Percentiles rank a stretch among this genome's conserved stretches.
Conservation (phyloP, 2,329 filamentous ascomycete genomes). For the Fusarium begoniae region DNA sequence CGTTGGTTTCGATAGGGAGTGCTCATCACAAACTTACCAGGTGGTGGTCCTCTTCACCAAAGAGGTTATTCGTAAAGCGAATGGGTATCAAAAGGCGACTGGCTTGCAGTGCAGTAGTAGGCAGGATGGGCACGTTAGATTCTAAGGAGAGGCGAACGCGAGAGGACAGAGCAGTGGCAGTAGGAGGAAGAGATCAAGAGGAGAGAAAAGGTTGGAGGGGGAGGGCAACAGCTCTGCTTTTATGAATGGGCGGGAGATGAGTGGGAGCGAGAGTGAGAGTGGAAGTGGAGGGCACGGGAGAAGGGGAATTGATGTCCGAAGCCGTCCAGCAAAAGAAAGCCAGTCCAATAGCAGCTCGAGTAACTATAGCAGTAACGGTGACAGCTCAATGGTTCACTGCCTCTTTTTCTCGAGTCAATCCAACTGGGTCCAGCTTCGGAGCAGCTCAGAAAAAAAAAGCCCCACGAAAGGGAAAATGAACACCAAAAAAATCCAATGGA, state of each 20-base stretch:
- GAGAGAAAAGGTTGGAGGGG: conserved; percentile 14
- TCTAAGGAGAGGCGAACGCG: conserved; percentile 38
- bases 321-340: conserved; percentile 7
- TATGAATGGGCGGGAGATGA: conserved; percentile 33
- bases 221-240: conserved; percentile 39
- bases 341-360: conserved; percentile 28
- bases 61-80: conserved; percentile 31
- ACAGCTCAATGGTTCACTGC: conserved; percentile 18
- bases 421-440: conserved; percentile 35
- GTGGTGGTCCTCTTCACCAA: conserved; percentile 26
- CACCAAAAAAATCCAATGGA: conserved; percentile 36
- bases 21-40: conserved; percentile 41
- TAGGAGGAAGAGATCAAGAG: conserved; percentile 26
- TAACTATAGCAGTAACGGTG: background rate
- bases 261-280: background rate
- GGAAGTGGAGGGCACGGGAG: conserved; percentile 11
- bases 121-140: conserved; percentile 30
- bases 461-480: conserved; percentile 33
- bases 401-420: conserved; percentile 31
- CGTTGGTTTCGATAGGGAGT: background rate
- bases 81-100: conserved; percentile 42
- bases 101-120: conserved; percentile 40
- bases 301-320: conserved; percentile 31
- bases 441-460: conserved; percentile 24
- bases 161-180: conserved; percentile 35